A percentile compares a stretch with the other conserved stretches of the same genome.
These are phyloP conservation scores for Bombardia bombarda DNA, from an alignment of 495 filamentous ascomycete species.

Conservation along the genomic window DNA sequence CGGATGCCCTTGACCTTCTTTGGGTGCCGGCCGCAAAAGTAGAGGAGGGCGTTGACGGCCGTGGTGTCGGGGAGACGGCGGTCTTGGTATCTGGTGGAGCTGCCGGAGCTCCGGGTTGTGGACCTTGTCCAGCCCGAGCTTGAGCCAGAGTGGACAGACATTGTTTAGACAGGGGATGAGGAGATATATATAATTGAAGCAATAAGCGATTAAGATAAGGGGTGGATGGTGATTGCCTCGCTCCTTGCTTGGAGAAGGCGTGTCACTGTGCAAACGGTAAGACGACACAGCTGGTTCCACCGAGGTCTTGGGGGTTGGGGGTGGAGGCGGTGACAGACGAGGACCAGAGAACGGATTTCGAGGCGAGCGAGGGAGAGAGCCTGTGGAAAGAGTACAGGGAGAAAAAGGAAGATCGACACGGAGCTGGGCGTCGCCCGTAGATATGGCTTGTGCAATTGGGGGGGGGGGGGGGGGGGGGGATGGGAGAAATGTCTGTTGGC, in stretches of 20 bases:
- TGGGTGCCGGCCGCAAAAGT: constrained; percentile 16
- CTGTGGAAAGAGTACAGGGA: not conserved
- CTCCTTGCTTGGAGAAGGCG: not conserved
- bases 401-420: constrained; percentile 1
- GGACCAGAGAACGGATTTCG: not conserved
- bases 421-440: constrained; percentile 3
- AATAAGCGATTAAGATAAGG: too few relatives aligned
- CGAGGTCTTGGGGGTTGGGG: not conserved
- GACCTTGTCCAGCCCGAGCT: constrained; percentile 1
- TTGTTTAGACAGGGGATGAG: not conserved
- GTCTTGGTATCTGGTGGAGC: constrained; percentile 7
- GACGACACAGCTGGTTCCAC: not conserved
- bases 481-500: not conserved
- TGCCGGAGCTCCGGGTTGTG: constrained; percentile 4
- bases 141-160: constrained; percentile 5
- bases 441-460: constrained; percentile 4
- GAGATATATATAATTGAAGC: not conserved
- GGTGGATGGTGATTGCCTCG: too few relatives aligned
- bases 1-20: constrained; percentile 16
- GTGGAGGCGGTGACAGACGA: not conserved
- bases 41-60: constrained; percentile 16
- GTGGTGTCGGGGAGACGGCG: constrained; percentile 11
- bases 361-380: constrained; percentile 1
- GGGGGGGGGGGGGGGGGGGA: too few relatives aligned
- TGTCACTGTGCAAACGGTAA: not conserved